phyloP scores from a whole-genome alignment of 192 early-diverging fungal species.

The Spizellomyces punctatus region DNA sequence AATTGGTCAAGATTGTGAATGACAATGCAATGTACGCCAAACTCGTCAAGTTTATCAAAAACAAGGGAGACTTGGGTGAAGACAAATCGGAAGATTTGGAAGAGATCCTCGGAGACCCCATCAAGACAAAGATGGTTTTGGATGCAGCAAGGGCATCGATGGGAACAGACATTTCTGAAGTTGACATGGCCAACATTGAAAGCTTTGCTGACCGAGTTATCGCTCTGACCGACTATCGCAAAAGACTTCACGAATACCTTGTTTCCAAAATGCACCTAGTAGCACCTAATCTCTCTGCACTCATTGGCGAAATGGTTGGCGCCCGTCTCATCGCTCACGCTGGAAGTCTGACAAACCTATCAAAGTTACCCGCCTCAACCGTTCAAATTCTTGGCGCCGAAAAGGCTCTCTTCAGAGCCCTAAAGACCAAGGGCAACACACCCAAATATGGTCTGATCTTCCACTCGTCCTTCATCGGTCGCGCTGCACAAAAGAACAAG shows the following conservation, averaged over 20 bases:
- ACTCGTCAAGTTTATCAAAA: slow-evolving; percentile 87
- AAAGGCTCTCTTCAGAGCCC: slow-evolving; percentile 98
- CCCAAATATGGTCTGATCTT: slow-evolving; percentile 99
- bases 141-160: slow-evolving; percentile 94
- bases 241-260: slow-evolving; percentile 88
- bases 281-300: slow-evolving; percentile 93
- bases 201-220: slow-evolving; percentile 92
- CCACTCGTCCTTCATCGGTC: slow-evolving; percentile 96
- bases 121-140: slow-evolving; percentile 84
- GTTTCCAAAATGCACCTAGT: slow-evolving; percentile 94
- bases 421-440: slow-evolving; percentile 97
- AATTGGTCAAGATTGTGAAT: slow-evolving; percentile 92
- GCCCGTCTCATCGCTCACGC: slow-evolving; percentile 98
- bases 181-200: slow-evolving; percentile 96
- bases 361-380: slow-evolving; percentile 97
- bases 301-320: slow-evolving; percentile 98
- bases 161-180: slow-evolving; percentile 96
- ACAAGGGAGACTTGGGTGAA: slow-evolving; percentile 86
- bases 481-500: slow-evolving; percentile 98
- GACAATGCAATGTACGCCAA: slow-evolving; percentile 93
- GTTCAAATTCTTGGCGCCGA: slow-evolving; percentile 99
- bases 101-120: slow-evolving; percentile 79
- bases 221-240: slow-evolving; percentile 90
- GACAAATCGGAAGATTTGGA: slow-evolving; percentile 76
- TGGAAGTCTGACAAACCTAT: slow-evolving; percentile 93